Base-by-base conservation (phyloP, 176 grass and related monocot genomes). In the Rhynchospora pubera region DNA sequence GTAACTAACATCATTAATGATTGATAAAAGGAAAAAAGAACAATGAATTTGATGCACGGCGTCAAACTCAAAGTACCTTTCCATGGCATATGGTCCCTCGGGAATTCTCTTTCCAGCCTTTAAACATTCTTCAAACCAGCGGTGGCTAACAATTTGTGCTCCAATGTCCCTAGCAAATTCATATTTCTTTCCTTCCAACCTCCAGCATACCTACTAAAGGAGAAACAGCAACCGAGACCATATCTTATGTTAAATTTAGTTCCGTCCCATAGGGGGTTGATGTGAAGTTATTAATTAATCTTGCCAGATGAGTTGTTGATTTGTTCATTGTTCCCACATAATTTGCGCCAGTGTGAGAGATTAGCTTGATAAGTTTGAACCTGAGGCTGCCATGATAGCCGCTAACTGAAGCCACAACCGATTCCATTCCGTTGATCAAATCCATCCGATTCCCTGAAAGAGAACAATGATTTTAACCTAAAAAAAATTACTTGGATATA, bases 281-380 rank as follows among this genome's bases (percentile, higher is more conserved):
- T 26, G 21, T 28, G 64, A 84, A 30, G 52, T 19, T 45, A 57
- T 77, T 44, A 19, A 32, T 16, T 15, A 62, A 19, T 1, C 58
- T 66, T 85, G 93, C 92, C 92, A 94, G 85, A 88, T 97, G 95
- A 57, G 95, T 97, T 56, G 93, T 93, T 32, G 90, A 93, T 81
- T 57, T 92, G 72, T 84, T 90, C 95, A 97, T 94, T 21, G 87
- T 61, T 0, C 90, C 95, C 11, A 93, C 87, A 74, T 93, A 97
- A 90, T 70, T 97, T 32, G 95, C 95, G 13, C 95, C 92, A 46
- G 87, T 77, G 68, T 85, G 86, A 39, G 90, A 59, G 65, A 98
- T 98, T 85, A 98, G 95, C 88, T 94, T 98, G 61, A 98, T 86
- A 34, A 98, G 90, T 81, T 84, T 91, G 83, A 94, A 93, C 82